Conservation (phyloP, 768 basidiomycete genomes). For the Amanita fuliginea region DNA sequence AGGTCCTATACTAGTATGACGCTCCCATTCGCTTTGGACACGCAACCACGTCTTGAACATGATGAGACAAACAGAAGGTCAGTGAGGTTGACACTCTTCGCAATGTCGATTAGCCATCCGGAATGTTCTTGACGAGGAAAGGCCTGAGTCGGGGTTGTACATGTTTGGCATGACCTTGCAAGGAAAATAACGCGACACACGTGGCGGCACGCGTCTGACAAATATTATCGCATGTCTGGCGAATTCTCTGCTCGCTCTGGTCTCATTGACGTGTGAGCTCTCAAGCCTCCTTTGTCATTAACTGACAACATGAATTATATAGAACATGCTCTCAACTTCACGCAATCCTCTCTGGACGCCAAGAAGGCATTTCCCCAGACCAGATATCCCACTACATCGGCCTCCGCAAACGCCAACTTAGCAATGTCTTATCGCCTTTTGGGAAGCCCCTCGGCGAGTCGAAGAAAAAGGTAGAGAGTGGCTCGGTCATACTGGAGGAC, state of each 20-base stretch:
- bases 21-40: too few relatives aligned
- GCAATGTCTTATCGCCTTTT: slow-evolving; percentile 51
- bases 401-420: slow-evolving; percentile 46
- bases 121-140: too few relatives aligned
- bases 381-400: slow-evolving; percentile 49
- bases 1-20: too few relatives aligned
- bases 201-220: not conserved
- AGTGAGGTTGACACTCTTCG: too few relatives aligned
- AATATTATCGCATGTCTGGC: slow-evolving; percentile 23
- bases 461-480: slow-evolving; percentile 52
- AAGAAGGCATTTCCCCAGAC: slow-evolving; percentile 46
- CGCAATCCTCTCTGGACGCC: slow-evolving; percentile 35
- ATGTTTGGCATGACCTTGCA: not conserved
- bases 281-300: not conserved
- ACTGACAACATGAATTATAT: not conserved
- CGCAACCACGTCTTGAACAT: too few relatives aligned
- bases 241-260: slow-evolving; percentile 52
- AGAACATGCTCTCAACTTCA: slow-evolving; percentile 61
- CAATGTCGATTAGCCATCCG: too few relatives aligned
- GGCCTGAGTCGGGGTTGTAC: too few relatives aligned
- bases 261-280: slow-evolving; percentile 57
- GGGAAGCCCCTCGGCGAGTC: slow-evolving; percentile 61
- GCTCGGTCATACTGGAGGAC: slow-evolving; percentile 59
- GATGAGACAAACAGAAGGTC: too few relatives aligned
- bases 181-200: not conserved